A percentile compares a stretch with the other conserved stretches of the same genome.
phyloP scores from a whole-genome alignment of 352 stramenopile genomes.

The Pythium scleroteichum region DNA sequence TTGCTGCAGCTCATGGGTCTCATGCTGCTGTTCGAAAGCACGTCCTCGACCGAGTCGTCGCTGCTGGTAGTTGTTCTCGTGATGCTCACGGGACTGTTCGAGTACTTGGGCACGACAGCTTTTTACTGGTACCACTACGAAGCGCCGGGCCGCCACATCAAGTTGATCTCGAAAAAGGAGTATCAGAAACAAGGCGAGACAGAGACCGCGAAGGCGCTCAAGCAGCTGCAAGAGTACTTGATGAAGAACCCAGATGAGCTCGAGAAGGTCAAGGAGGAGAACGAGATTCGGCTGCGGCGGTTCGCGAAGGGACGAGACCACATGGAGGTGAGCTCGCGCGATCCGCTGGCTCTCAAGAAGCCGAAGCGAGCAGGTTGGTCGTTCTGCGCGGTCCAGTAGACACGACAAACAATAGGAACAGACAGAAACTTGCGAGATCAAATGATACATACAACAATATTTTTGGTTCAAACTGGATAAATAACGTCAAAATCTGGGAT shows the following conservation, averaged over 20 bases:
- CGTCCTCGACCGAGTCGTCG: conserved; percentile 75
- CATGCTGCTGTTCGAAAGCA: conserved; percentile 80
- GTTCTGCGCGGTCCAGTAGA: conserved; percentile 24
- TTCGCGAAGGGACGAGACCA: conserved; percentile 81
- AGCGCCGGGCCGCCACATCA: conserved; percentile 58
- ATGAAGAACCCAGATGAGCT: conserved; percentile 70
- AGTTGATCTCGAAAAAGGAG: conserved; percentile 73
- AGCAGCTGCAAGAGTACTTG: conserved; percentile 64
- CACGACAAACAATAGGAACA: neutral
- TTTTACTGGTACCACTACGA: conserved; percentile 89
- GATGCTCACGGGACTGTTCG: conserved; percentile 67
- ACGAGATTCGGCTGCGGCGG: conserved; percentile 74
- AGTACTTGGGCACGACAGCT: conserved; percentile 62
- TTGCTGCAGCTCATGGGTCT: conserved; percentile 60
- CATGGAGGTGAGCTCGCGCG: conserved; percentile 60
- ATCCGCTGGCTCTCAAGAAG: conserved; percentile 32
- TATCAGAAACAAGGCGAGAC: conserved; percentile 65
- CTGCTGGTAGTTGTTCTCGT: conserved; percentile 70
- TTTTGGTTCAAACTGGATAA: conserved; percentile 11
- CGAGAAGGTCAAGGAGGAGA: conserved; percentile 80
- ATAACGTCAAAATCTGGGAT: conserved; percentile 9
- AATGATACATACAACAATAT: neutral
- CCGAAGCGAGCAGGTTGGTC: conserved; percentile 11
- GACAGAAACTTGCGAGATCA: neutral
- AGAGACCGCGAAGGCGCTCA: conserved; percentile 77